Evolutionary conservation across 352 stramenopile species (phyloP), one percentile per base, ranked within the genome.

Genomic region (Albugo candida): DNA sequence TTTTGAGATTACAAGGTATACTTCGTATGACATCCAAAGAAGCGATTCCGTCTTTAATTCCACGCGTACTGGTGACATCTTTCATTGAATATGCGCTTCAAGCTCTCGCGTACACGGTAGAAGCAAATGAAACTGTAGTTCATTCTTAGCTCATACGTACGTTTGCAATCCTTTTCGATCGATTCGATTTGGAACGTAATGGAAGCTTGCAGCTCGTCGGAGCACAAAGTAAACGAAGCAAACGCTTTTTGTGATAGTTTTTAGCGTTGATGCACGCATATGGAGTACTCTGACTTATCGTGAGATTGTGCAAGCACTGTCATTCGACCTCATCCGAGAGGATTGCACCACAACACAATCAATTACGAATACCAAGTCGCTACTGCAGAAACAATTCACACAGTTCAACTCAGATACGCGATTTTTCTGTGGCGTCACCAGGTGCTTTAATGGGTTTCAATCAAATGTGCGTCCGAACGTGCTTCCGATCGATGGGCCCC

Each of bases 1-100:
- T 99, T 36, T 92, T 95, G 49, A 95, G 95, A 51, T 67, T 99
- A 14, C 95, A 96, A 51, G 92, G 97, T 47, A 97, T 99, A 53
- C 56, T 99, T 44, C 80, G 81, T 35, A 73, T 98, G 36, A 93
- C 96, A 61, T 95, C 92, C 21, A 76, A 83, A 40, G 95, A 99
- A 55, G 71, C 99, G 46, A 66, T 99, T 20, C 83, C 94, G 46
- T 97, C 97, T 60, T 73, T 99, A 47, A 91, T 99, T 41, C 95
- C 95, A 13, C 88, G 84, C 41, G 61, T 99, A 37, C 63, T 99
- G 18, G 83, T 80, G 49, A 77, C 64, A 31, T 95, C 95, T 10
- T 72, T 99, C 40, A 86, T 78, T 21, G 61, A 65, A 8, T 85
- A 81, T 27, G 78, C 97, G 16, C 78, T 93, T 5, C 73, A 84